Conservation (phyloP, 164 flowering plant species). For the Paratinospora sagittata region DNA sequence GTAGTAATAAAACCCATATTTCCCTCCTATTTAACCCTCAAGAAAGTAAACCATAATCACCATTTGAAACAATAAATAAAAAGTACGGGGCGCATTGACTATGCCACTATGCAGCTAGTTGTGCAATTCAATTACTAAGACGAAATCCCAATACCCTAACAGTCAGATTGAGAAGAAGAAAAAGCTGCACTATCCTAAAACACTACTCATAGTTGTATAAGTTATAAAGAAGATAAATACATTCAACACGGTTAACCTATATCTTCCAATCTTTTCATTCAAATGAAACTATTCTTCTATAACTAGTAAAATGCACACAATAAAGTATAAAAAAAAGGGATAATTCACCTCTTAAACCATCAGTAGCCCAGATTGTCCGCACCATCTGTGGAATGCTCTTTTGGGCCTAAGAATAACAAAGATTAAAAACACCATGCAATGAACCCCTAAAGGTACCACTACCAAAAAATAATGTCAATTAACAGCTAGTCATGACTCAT, state of each 20-base stretch:
- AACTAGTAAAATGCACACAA: background rate
- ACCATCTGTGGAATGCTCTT: constrained; percentile 70
- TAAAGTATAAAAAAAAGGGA: background rate
- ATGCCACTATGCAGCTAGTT: too few species aligned
- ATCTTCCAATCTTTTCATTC: background rate
- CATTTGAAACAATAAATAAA: too few species aligned
- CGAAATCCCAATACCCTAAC: too few species aligned
- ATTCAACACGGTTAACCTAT: background rate
- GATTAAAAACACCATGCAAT: background rate
- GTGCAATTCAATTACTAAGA: too few species aligned
- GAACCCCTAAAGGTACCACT: background rate
- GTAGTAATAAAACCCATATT: too few species aligned
- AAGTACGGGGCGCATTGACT: too few species aligned
- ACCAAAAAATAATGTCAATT: background rate
- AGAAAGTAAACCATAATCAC: background rate
- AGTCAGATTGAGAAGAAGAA: too few species aligned
- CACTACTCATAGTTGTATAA: too few species aligned
- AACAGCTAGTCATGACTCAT: constrained; percentile 26
- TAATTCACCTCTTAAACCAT: constrained; percentile 63
- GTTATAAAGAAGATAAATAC: too few species aligned
- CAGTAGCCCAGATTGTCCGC: constrained; percentile 56
- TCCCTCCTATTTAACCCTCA: too few species aligned
- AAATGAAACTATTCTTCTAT: background rate
- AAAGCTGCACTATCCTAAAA: too few species aligned
- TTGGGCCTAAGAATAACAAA: constrained; percentile 43